Base-by-base conservation (phyloP, 148 eudicot species). In the Chenopodium suecicum region DNA sequence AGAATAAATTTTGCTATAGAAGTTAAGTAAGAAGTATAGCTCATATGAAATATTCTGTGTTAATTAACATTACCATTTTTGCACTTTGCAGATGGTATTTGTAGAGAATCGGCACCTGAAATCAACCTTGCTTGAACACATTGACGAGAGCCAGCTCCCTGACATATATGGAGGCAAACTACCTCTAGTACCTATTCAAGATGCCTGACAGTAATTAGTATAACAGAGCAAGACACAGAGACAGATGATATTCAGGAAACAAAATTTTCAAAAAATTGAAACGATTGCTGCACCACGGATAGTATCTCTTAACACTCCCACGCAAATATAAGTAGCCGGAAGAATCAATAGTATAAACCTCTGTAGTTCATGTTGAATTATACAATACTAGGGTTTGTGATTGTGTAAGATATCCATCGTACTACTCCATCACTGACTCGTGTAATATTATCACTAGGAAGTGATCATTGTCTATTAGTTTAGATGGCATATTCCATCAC, bases 121-220 rank as follows among this genome's bases (percentile, higher is more conserved):
- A 56, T 83, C 90, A 27, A 92, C 94, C 70, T 88, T 95, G 71
- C 89, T 91, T 23, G 89, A 90, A 83, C 88, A 92, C 63, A 92
- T 95, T 44, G 97, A 95, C 50, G 98, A 93, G 85, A 90, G 87
- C 86, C 98, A 95, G 76, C 83, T 95, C 31, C 98, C 98, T 27
- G 92, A 93, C 11, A 83, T 86, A 29, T 95, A 91, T 72, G 98
- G 98, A 83, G 98, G 98, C 85, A 87, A 92, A 84, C 27, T 91
- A 80, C 84, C 89, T 29, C 85, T 95, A 58, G 85, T 92, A 46
- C 92, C 97, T 5, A 84, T 91, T 47, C 89, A 94, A 48, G 91
- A 90, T 37, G 79, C 81, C 60, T 76, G 84, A 84, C 44, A 41
- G 73, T 67, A 16, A 32, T 29, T 50, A 66, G 11, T 41, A 34